Conservation (phyloP, 2,329 filamentous ascomycete species). For the Pseudocercospora fuligena region DNA sequence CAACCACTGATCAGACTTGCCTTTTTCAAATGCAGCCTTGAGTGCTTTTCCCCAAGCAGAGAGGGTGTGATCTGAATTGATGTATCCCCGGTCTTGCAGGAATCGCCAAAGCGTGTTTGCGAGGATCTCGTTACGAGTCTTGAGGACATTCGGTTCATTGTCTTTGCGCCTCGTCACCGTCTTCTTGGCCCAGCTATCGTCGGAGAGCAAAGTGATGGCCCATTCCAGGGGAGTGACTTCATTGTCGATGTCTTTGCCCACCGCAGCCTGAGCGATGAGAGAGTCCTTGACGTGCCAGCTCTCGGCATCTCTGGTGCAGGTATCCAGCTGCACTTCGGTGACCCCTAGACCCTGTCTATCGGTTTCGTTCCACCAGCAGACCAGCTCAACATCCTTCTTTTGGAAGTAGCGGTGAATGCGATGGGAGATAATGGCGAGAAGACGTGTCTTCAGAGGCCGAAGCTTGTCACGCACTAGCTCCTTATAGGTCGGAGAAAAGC, state of each 20-base stretch:
- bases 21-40: slow-evolving; percentile 55
- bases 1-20: slow-evolving; percentile 44
- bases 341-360: slow-evolving; percentile 57
- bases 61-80: slow-evolving; percentile 77
- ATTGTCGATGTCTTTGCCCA: slow-evolving; percentile 27
- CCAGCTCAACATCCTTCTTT: slow-evolving; percentile 75
- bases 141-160: slow-evolving; percentile 59
- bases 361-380: slow-evolving; percentile 80
- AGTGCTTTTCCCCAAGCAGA: slow-evolving; percentile 85
- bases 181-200: slow-evolving; percentile 70
- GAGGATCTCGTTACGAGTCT: slow-evolving; percentile 65
- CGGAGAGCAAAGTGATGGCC: slow-evolving; percentile 65
- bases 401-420: slow-evolving; percentile 83
- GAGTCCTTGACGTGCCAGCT: slow-evolving; percentile 72
- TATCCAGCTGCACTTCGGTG: slow-evolving; percentile 28
- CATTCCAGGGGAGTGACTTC: slow-evolving; percentile 50
- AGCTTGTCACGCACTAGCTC: slow-evolving; percentile 76
- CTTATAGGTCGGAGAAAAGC: slow-evolving; percentile 78
- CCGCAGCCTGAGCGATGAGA: slow-evolving; percentile 24
- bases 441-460: slow-evolving; percentile 73
- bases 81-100: slow-evolving; percentile 84
- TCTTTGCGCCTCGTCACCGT: slow-evolving; percentile 60
- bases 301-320: slow-evolving; percentile 44
- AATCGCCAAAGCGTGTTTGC: slow-evolving; percentile 86
- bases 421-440: slow-evolving; percentile 77